phyloP scores from a whole-genome alignment of 2,329 filamentous ascomycete species.

The Lomentospora prolificans region DNA sequence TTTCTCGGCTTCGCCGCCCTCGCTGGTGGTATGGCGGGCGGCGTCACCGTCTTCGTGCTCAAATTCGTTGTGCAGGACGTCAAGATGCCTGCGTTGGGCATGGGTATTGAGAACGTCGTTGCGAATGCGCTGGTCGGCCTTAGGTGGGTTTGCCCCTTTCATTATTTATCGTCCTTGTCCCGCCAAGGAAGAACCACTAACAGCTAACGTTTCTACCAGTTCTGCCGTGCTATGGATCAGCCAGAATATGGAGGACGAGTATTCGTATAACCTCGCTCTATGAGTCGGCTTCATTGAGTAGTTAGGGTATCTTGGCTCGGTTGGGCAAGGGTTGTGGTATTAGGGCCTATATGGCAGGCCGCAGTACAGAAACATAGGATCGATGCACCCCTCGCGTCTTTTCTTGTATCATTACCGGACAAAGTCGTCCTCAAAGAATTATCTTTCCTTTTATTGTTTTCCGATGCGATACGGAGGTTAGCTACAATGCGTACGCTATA shows the following conservation, averaged over 20 bases:
- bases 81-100: conserved; percentile 48
- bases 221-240: conserved; percentile 57
- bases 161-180: not conserved
- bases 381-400: not conserved
- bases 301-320: not conserved
- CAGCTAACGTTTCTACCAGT: conserved; percentile 24
- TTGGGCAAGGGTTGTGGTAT: no score
- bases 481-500: not conserved
- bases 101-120: conserved; percentile 58
- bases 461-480: not conserved
- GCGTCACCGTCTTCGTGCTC: conserved; percentile 58
- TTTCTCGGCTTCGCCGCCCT: conserved; percentile 57
- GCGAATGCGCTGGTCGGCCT: conserved; percentile 54
- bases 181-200: not conserved
- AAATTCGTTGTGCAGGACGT: conserved; percentile 51
- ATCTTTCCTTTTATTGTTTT: conserved; percentile 6
- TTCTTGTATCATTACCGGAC: conserved; percentile 1
- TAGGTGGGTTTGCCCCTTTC: conserved; percentile 31
- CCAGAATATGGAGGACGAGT: conserved; percentile 66
- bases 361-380: not conserved
- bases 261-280: conserved; percentile 56
- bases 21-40: conserved; percentile 58
- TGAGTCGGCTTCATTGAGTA: conserved; percentile 23
- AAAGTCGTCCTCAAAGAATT: not conserved
- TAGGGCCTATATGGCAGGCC: no score